These are phyloP conservation scores for Monosporascus sp. DNA, from an alignment of 2,329 filamentous ascomycete species.

Conservation along the genomic window DNA sequence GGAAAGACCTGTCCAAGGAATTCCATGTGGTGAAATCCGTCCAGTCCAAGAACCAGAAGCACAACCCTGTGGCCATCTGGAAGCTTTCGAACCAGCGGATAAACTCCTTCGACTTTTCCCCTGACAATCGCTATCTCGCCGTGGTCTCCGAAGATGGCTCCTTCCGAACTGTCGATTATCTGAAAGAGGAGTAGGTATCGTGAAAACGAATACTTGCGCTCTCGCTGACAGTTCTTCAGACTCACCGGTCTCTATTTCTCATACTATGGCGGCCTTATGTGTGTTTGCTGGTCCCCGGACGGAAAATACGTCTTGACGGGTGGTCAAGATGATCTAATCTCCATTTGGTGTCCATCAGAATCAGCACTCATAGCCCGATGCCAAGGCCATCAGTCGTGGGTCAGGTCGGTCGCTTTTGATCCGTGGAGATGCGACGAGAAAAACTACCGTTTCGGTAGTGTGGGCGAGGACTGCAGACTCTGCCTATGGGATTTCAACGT, in stretches of 20 bases:
- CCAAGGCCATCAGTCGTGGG: slow-evolving; percentile 94
- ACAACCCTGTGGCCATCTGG: slow-evolving; percentile 89
- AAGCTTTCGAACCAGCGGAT: slow-evolving; percentile 86
- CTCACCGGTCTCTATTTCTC: slow-evolving; percentile 82
- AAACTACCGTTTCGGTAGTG: slow-evolving; percentile 92
- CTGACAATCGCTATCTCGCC: slow-evolving; percentile 79
- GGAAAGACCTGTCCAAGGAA: slow-evolving; percentile 35
- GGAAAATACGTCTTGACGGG: slow-evolving; percentile 93
- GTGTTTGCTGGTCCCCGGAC: slow-evolving; percentile 96
- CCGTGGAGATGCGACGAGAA: slow-evolving; percentile 94
- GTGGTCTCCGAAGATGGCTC: slow-evolving; percentile 89
- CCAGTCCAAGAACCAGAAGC: slow-evolving; percentile 87
- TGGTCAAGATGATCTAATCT: slow-evolving; percentile 91
- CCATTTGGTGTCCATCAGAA: slow-evolving; percentile 89
- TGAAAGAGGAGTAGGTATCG: slow-evolving; percentile 71
- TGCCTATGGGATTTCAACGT: slow-evolving; percentile 97
- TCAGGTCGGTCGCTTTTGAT: slow-evolving; percentile 88
- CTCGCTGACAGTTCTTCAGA: slow-evolving; percentile 35
- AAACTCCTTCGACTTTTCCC: slow-evolving; percentile 88
- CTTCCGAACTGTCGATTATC: slow-evolving; percentile 83
- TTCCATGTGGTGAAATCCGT: slow-evolving; percentile 85
- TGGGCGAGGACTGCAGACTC: slow-evolving; percentile 87
- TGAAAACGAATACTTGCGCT: not conserved
- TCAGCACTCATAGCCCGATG: slow-evolving; percentile 82
- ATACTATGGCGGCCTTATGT: slow-evolving; percentile 90